phyloP scores from a whole-genome alignment of 2,329 filamentous ascomycete genomes.

The Pseudogymnoascus sp. region DNA sequence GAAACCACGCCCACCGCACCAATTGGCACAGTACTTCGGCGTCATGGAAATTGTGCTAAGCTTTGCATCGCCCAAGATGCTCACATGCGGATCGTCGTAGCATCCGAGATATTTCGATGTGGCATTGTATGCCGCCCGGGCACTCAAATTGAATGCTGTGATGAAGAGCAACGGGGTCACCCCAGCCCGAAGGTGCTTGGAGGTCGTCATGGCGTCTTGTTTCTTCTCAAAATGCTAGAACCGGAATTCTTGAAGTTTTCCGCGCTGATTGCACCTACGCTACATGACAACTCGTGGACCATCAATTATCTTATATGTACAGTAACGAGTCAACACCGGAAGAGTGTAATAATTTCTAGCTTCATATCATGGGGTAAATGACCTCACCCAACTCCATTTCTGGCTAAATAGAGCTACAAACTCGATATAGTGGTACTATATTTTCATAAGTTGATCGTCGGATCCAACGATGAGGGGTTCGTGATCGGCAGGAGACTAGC shows the following conservation, averaged over 20 bases:
- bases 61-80: not conserved
- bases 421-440: not conserved
- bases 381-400: not conserved
- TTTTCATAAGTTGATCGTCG: not conserved
- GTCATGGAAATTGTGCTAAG: not conserved
- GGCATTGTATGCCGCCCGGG: not conserved
- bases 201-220: not conserved
- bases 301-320: not conserved
- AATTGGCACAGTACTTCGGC: not conserved
- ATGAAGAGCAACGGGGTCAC: not conserved
- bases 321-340: not conserved
- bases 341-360: too few species aligned
- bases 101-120: not conserved
- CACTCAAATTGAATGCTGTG: not conserved
- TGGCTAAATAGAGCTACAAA: not conserved
- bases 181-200: not conserved
- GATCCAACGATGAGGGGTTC: not conserved
- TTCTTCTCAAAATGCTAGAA: not conserved
- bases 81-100: not conserved
- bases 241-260: not conserved
- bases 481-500: not conserved
- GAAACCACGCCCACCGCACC: not conserved
- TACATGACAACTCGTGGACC: not conserved
- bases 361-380: not conserved
- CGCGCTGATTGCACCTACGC: not conserved